A percentile compares a stretch with the other conserved stretches of the same genome.
Conservation (phyloP, 2,329 filamentous ascomycete genomes). For the Aspergillus hiratsukae region DNA sequence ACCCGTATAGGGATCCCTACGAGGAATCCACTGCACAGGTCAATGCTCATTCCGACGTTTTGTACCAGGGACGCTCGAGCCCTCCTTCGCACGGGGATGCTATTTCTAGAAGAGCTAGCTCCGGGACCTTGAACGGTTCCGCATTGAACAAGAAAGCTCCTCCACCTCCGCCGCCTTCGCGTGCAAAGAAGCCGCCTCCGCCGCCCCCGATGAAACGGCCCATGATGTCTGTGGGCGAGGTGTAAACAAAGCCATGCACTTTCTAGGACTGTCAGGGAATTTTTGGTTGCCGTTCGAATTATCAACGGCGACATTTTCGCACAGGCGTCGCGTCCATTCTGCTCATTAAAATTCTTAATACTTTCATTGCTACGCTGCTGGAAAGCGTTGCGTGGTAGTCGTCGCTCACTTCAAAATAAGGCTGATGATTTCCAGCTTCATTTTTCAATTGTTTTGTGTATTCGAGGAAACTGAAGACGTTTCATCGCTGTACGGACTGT, state of each 20-base stretch:
- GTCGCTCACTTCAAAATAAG: not conserved
- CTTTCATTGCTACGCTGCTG: not conserved
- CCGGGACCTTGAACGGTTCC: conserved; percentile 36
- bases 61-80: conserved; percentile 47
- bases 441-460: not conserved
- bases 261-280: not conserved
- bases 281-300: not conserved
- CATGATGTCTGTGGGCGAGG: conserved; percentile 24
- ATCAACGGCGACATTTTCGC: not conserved
- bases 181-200: conserved; percentile 63
- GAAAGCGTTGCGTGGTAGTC: not conserved
- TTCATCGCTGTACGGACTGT: not conserved
- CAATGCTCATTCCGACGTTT: conserved; percentile 46
- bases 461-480: not conserved
- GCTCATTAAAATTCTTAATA: not conserved
- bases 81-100: conserved; percentile 51
- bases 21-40: conserved; percentile 50
- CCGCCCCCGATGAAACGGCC: conserved; percentile 61
- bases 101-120: conserved; percentile 49
- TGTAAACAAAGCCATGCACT: conserved; percentile 8
- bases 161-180: conserved; percentile 58
- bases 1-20: conserved; percentile 41
- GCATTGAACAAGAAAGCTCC: conserved; percentile 50
- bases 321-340: not conserved
- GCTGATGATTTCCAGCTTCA: not conserved